Base-by-base conservation (phyloP, 1,284 basidiomycete species). In the Vanrija sp. region DNA sequence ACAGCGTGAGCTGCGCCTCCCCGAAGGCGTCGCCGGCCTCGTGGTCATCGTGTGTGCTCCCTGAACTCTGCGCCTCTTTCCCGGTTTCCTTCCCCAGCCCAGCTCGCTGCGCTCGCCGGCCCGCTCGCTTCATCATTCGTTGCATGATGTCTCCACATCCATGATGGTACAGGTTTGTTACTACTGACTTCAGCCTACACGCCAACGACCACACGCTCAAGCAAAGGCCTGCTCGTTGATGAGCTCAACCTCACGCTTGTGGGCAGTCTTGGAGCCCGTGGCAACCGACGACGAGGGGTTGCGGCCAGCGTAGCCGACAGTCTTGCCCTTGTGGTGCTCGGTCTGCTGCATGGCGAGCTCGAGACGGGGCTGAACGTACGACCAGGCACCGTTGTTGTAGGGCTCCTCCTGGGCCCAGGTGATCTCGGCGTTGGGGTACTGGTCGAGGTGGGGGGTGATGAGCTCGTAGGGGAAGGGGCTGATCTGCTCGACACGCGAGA, bases 381-480 rank as follows among this genome's bases (percentile, higher is more conserved):
- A 24, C 35, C 90, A 94, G 31, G 90, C 86, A 63, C 91, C 91
- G 65, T 89, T 90, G 81, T 97, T 97, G 59, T 96, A 76, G 6
- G 92, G 92, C 76, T 76, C 75, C 56, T 85, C 85, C 78, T 97
- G 94, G 67, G 87, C 89, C 89, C 91, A 97, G 49, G 91, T 79
- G 41, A 96, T 75, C 63, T 89, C 87, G 24, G 93, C 90, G 73
- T 98, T 96, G 60, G 93, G 90, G 80, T 97, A 98, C 77, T 85
- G 86, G 80, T 98, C 95, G 37, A 97, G 81, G 73, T 94, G 88
- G 23, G 89, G 85, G 22, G 87, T 90, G 62, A 91, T 85, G 51
- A 91, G 76, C 67, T 97, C 93, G 73, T 98, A 98, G 45, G 96
- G 94, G 82, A 98, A 88, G 1, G 95, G 96, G 39, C 89, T 91